Conservation (phyloP, 2,329 filamentous ascomycete species). For the Arthrobotrys sphaeroides region DNA sequence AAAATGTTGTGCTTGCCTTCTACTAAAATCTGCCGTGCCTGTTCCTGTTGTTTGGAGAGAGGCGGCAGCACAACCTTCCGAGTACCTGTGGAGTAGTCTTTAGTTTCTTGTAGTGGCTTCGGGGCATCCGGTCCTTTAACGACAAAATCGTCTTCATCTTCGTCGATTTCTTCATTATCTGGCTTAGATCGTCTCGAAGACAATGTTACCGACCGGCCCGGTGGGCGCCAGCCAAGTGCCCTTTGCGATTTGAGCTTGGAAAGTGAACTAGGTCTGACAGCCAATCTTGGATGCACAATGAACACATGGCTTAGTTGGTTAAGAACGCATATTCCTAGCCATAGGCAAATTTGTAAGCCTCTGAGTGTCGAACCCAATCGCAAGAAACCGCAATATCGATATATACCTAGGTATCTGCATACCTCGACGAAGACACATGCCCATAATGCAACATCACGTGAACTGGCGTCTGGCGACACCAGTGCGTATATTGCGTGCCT, state of each 20-base stretch:
- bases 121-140: constrained; percentile 37
- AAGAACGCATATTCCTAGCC: background rate
- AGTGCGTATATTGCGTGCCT: no score
- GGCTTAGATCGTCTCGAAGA: background rate
- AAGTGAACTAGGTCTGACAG: background rate
- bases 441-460: constrained; percentile 16
- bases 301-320: background rate
- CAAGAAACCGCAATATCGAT: no score
- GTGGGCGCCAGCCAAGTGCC: background rate
- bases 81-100: constrained; percentile 27
- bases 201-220: background rate
- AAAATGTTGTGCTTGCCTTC: constrained; percentile 51
- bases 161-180: background rate
- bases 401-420: no score
- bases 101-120: constrained; percentile 36
- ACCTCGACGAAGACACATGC: background rate
- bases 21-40: constrained; percentile 33
- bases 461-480: background rate
- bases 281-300: no score
- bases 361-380: no score
- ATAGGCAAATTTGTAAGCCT: no score
- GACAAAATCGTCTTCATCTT: constrained; percentile 15
- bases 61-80: constrained; percentile 32
- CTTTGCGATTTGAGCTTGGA: background rate
- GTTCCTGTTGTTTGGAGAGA: constrained; percentile 44